Evolutionary conservation across 495 filamentous ascomycete species (phyloP), one percentile per base, ranked within the genome.

Genomic region (Evansstolkia leycettana): DNA sequence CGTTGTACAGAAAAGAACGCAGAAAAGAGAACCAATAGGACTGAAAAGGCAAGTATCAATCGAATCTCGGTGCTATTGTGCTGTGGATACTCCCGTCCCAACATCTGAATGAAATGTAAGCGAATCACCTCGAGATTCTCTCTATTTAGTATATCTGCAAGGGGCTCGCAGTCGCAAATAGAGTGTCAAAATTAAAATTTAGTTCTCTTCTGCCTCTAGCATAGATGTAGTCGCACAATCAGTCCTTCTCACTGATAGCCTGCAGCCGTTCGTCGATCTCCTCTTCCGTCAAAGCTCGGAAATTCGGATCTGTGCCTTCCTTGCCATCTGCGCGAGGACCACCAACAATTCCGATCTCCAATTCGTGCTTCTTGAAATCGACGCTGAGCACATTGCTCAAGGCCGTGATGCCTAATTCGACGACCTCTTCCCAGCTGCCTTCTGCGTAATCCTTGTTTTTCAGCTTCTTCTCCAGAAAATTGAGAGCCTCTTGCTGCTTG

Each of bases 301-400:
- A 98, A 44, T 61, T 70, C 34, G 78, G 58, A 52, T 83, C 72
- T 32, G 75, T 76, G 28, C 83, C 82, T 49, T 89, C 81, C 60
- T 83, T 69, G 50, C 85, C 88, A 50, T 88, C 86, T 28, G 62
- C 54, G 40, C 70, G 65, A 23, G 85, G 83, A 17, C 82, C 87
- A 42, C 90, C 90, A 12, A 94, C 90, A 50, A 98, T 82, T 46
- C 92, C 90, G 54, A 98, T 81, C 67, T 98, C 90, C 52, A 98
- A 76, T 69, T 98, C 90, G 53, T 81, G 80, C 69, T 95, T 95
- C 78, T 98, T 98, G 70, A 98, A 98, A 62, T 98, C 90, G 48
- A 96, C 92, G 55, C 86, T 94, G 36, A 98, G 73, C 34, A 98
- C 88, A 34, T 80, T 90, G 72, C 89, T 94, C 55, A 98, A 61